phyloP scores from a whole-genome alignment of 2,329 filamentous ascomycete genomes.

The Chaetomium sp. region DNA sequence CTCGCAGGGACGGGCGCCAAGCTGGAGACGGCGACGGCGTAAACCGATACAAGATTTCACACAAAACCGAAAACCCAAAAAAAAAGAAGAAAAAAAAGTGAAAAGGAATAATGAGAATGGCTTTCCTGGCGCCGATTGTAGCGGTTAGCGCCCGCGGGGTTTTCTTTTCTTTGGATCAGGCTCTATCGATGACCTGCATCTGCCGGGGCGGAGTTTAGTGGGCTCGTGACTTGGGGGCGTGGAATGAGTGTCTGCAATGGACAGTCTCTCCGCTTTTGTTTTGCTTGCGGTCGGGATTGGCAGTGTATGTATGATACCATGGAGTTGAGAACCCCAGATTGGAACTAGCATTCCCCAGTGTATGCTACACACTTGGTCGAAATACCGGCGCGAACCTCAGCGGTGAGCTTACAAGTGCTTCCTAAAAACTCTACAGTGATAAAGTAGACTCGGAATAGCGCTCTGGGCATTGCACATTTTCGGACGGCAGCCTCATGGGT shows the following conservation, averaged over 20 bases:
- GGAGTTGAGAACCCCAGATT: neutral
- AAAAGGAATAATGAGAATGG: neutral
- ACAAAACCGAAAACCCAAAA: neutral
- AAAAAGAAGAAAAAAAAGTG: neutral
- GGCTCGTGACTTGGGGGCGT: constrained; percentile 23
- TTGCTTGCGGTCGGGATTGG: neutral
- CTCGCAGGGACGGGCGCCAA: constrained; percentile 73
- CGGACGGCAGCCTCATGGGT: too few species aligned
- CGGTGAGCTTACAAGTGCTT: too few species aligned
- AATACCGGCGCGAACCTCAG: neutral
- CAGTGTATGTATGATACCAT: constrained; percentile 18
- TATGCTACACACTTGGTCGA: neutral
- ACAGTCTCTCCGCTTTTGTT: constrained; percentile 13
- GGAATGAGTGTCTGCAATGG: constrained; percentile 1
- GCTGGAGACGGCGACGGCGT: constrained; percentile 45
- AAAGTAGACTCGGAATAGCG: too few species aligned
- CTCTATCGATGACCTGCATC: constrained; percentile 18
- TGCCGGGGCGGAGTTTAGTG: constrained; percentile 24
- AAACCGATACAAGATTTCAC: neutral
- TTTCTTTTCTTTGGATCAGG: neutral
- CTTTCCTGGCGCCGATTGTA: neutral
- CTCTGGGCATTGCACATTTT: too few species aligned
- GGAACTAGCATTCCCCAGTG: neutral
- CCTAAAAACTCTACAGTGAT: too few species aligned
- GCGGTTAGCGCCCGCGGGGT: neutral